Evolutionary conservation across 306 rosid species (phyloP), one percentile per base, ranked within the genome.

Genomic region (Castanea crenata): DNA sequence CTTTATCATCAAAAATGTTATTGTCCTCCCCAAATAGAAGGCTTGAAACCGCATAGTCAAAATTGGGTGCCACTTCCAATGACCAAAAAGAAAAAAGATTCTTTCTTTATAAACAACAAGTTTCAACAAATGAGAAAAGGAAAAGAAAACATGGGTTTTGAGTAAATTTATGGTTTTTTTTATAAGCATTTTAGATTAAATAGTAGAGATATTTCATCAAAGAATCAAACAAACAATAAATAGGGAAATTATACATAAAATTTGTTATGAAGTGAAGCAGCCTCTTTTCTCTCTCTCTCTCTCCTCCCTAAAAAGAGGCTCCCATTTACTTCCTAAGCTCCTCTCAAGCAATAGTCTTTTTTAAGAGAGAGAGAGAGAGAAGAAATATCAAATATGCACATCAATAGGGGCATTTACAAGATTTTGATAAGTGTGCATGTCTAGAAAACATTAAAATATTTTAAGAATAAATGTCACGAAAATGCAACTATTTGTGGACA

Each of bases 31-130:
- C 78, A 62, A 98, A 95, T 31, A 95, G 89, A 69, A 95, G 97
- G 84, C 92, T 93, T 7, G 97, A 83, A 73, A 86, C 89, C 0
- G 63, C 86, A 73, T 49, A 71, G 78, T 89, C 98, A 80, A 90
- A 95, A 72, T 96, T 90, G 57, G 99, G 99, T 77, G 98, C 97
- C 98, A 95, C 93, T 86, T 56, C 49, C 58, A 19, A 70, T 4
- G 82, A 27, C 78, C 31, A 41, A 56, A 46, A 46, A 23, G 0
- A 7, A 44, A 9, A 8, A 2, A 2, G 3, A 31, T 20, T 41
- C 16, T 78, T 3, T 34, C 69, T 11, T 31, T 12, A 18, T 46
- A 19, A 38, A 13, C 41, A 38, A 81, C 55, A 16, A 57, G 79
- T 63, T 80, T 56, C 71, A 70, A 27, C 65, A 70, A 61, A 49